Base-by-base conservation (phyloP, 305 asterid species). In the Coffea humblotiana region DNA sequence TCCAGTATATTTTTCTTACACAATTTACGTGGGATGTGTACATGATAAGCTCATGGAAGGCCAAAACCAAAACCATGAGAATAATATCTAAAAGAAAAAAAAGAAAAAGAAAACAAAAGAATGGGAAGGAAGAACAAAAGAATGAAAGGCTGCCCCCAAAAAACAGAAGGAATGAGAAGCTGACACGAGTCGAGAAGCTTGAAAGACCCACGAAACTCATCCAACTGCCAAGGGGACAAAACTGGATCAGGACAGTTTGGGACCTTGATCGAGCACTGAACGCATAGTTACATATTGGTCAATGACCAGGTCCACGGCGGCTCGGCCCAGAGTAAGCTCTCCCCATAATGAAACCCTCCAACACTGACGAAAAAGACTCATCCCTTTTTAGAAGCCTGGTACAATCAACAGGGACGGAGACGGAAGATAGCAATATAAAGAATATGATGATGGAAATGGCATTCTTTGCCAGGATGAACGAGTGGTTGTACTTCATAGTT, bases 311-410 rank as follows among this genome's bases (percentile, higher is more conserved):
- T 52, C 88, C 88, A 1, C 86, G 78, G 56, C 23, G 84, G 37
- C 86, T 85, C 9, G 88, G 88, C 11, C 88, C 88, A 27, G 86
- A 77, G 75, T 85, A 85, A 52, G 84, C 88, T 74, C 78, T 80
- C 27, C 73, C 73, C 32, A 35, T 37, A 35, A 83, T 27, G 73
- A 81, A 65, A 15, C 45, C 75, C 60, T 81, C 71, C 49, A 78
- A 19, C 56, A 29, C 48, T 23, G 77, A 69, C 16, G 75, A 54
- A 40, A 72, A 45, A 27, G 43, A 21, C 3, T 23, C 4, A 7
- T 77, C 25, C 8, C 77, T 67, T 10, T 70, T 69, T 3, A 77
- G 80, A 71, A 65, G 37, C 58, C 87, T 82, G 11, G 47, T 60
- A 21, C 81, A 85, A 35, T 76, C 72, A 48, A 64, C 87, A 1